Conservation (phyloP, 495 filamentous ascomycete genomes). For the Penicillium cataractarum region DNA sequence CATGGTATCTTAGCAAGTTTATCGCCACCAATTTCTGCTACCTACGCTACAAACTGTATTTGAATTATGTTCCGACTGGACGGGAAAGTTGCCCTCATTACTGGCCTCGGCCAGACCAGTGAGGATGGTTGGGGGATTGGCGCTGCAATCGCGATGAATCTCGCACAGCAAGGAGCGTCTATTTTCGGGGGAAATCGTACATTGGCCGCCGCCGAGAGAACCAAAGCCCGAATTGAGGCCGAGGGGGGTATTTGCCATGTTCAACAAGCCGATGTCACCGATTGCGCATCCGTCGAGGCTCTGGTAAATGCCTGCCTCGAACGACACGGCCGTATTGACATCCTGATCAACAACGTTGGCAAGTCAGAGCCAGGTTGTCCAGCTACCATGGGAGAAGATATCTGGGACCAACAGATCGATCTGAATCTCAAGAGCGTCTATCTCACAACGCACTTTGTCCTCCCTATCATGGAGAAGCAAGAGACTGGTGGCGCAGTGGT, state of each 20-base stretch:
- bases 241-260: constrained; percentile 35
- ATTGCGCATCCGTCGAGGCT: constrained; percentile 38
- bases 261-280: constrained; percentile 48
- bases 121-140: constrained; percentile 54
- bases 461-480: constrained; percentile 54
- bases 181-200: constrained; percentile 53
- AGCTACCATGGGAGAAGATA: constrained; percentile 48
- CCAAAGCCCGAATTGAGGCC: constrained; percentile 33
- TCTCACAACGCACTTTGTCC: constrained; percentile 46
- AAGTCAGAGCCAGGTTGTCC: constrained; percentile 52
- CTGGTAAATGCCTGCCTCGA: constrained; percentile 51
- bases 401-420: constrained; percentile 54
- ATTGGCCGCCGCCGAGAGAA: constrained; percentile 37
- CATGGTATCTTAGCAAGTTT: too few relatives aligned
- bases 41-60: too few relatives aligned
- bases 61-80: constrained; percentile 35
- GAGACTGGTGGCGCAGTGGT: constrained; percentile 40
- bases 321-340: constrained; percentile 56
- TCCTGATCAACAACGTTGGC: constrained; percentile 60
- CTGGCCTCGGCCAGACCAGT: constrained; percentile 50
- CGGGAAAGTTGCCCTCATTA: constrained; percentile 54
- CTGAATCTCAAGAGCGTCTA: constrained; percentile 59
- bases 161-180: constrained; percentile 48
- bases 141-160: constrained; percentile 45
- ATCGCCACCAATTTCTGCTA: too few relatives aligned